Evolutionary conservation across 208 protist species (phyloP).

Genomic region (Wallacemonas sp.): DNA sequence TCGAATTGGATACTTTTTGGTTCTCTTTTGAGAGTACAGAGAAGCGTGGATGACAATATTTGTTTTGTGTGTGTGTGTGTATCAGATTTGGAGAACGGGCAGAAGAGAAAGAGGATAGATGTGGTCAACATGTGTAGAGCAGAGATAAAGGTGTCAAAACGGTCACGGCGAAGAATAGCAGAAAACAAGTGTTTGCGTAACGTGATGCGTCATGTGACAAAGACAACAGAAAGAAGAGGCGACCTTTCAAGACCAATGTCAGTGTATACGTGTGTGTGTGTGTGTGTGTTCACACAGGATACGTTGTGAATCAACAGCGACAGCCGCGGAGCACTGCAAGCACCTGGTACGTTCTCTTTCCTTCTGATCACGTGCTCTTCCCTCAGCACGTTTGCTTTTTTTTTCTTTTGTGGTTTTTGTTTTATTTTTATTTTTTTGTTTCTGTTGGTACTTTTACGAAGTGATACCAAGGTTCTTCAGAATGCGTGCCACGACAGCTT

Average conservation of each 20-base stretch:
- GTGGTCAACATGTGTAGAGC: neutral
- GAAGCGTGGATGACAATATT: too few relatives aligned
- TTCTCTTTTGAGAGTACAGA: too few relatives aligned
- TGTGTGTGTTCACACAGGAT: too few relatives aligned
- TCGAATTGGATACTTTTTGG: too few relatives aligned
- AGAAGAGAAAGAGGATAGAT: neutral
- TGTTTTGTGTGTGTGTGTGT: neutral
- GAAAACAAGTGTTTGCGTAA: neutral
- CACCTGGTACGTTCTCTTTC: too few relatives aligned
- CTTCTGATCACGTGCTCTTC: neutral
- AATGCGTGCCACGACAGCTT: constrained; percentile 67
- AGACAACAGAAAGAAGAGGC: too few relatives aligned
- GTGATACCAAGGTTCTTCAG: constrained; percentile 82
- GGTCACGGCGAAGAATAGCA: too few relatives aligned
- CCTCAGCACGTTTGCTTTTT: neutral
- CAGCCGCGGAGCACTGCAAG: too few relatives aligned
- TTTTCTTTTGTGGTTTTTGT: constrained; percentile 4
- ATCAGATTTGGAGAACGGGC: neutral
- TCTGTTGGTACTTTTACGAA: constrained; percentile 16
- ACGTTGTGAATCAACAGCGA: too few relatives aligned
- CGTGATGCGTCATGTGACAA: neutral
- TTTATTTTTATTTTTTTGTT: neutral
- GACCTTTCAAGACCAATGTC: too few relatives aligned
- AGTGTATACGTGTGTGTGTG: too few relatives aligned
- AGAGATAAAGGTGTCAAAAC: neutral